Evolutionary conservation across 2,329 filamentous ascomycete species (phyloP), one percentile per base, ranked within the genome.

Genomic region (Trichophyton verrucosum): DNA sequence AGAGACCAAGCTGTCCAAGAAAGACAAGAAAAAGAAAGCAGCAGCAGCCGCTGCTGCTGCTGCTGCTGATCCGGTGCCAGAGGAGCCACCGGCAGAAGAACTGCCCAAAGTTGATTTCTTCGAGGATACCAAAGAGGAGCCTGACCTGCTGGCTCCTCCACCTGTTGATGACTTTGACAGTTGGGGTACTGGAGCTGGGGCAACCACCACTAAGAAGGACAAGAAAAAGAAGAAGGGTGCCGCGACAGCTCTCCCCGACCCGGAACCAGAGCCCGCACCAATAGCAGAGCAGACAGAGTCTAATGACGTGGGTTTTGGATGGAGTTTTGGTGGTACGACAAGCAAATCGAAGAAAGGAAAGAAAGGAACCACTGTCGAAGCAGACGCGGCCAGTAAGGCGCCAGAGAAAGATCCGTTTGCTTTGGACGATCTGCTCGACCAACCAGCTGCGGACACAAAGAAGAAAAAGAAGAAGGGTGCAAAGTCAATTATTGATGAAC

Each of bases 151-250:
- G 40, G 56, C 53, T 24, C 30, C 53, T 20, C 30, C 53, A 9
- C 53, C 53, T 57, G 53, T 33, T 42, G 56, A 42, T 20, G 40
- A 13, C 3, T 27, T 42, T 27, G 36, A n/a, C 42, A 42, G 64
- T 27, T 71, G 62, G 71, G 68, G 59, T 65, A 65, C 15, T 72
- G 72, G n/a, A 72, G 76, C 15, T 72, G 72, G n/a, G 72, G 76
- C 61, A 56, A 24, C 65, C 40, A 66, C 66, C 53, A 63, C 64
- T 62, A 71, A 73, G 62, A 77, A 76, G 66, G 81, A 82, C 69
- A 75, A 75, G 60, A 78, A 77, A 64, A 81, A 82, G 69, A 76
- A 75, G 51, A 55, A 55, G n/a, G 51, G 61, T 63, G 70, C 63
- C 70, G 61, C 73, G 74, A 62, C 72, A 73, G 42, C 68, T 74